Base-by-base conservation (phyloP, 345 rosid genomes). In the Lenwebbia sp. region DNA sequence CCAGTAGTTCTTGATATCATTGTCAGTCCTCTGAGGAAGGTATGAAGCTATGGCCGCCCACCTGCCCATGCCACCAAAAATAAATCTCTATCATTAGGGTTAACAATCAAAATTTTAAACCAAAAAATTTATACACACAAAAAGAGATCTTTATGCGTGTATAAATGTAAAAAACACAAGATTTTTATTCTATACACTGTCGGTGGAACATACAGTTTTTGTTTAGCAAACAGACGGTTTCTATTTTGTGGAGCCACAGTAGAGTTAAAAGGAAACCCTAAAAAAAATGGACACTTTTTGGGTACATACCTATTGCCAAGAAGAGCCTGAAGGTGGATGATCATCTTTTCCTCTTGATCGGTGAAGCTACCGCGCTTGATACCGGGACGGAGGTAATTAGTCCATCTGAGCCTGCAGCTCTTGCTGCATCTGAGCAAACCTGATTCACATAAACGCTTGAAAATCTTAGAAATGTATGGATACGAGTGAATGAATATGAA, bases 1-100 rank as follows among this genome's bases (percentile, higher is more conserved):
- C 94, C 94, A 92, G 81, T 90, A 92, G 81, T 92, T 92, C 60
- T 92, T 92, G 12, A 92, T 91, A 87, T 92, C 94, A 54, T 92
- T 92, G 62, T n/a, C n/a, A n/a, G n/a, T n/a, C n/a, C n/a, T n/a
- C n/a, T n/a, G n/a, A n/a, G n/a, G n/a, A n/a, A n/a, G 94, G 49
- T 92, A 92, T 13, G 94, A 92, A 5, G 94, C 94, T 86, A 92
- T 92, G 62, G 94, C 92, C 58, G 94, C 94, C 94, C 94, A 92
- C 87, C 94, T 92, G 88, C 89, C 88, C 37, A 54, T 21, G 33
- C 44, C 30, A 28, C 37, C 53, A n/a, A 58, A 81, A 44, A 52
- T 49, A 57, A 25, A 15, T 13, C 62, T 25, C 23, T 26, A 37
- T 30, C 44, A 83, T 75, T 51, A 65, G 51, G 56, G n/a, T 74